Evolutionary conservation across 768 basidiomycete genomes (phyloP), one percentile per base, ranked within the genome.

Genomic region (Macrocybe gigantea): DNA sequence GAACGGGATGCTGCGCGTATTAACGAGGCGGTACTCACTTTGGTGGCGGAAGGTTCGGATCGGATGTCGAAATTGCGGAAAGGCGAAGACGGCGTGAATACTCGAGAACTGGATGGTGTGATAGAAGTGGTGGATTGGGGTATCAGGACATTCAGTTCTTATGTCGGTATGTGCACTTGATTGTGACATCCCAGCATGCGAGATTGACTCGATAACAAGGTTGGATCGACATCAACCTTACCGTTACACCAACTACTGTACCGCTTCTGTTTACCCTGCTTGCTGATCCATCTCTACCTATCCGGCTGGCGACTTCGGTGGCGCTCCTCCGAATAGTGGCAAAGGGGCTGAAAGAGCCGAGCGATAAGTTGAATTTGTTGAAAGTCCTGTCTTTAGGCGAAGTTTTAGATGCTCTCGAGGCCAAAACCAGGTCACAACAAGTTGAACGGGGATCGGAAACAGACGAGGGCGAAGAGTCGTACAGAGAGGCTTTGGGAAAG

Each of bases 161-260:
- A 97, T 61, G 93, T 92, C 49, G 91, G 94, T 96, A 62, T 60
- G 94, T 82, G 10, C 31, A 39, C 32, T 36, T 30, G 12, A 5
- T 30, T 48, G 37, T 14, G 41, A 11, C 8, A 9, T 38, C 10
- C n/a, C 31, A 33, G 5, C 30, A 13, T 30, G 11, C 41, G 3
- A 31, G 14, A 47, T 38, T 35, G 42, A 48, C 12, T 3, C 50
- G 14, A 35, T 42, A 3, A 38, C 30, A 57, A 96, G 95, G 93
- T 10, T 99, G 96, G 96, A 88, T 98, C 55, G 96, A 99, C 60
- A 94, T 99, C 55, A 93, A 92, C 59, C 72, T 98, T 53, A 93
- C 96, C 9, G 87, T 99, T 50, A 97, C 94, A 1, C 90, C 88
- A 9, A 80, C 78, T 10, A 92, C 94, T 2, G 80, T 98, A 33